Percentiles rank a stretch among this genome's conserved stretches.
Conservation (phyloP, 1,284 basidiomycete species). For the Macrocystidia cucumis region DNA sequence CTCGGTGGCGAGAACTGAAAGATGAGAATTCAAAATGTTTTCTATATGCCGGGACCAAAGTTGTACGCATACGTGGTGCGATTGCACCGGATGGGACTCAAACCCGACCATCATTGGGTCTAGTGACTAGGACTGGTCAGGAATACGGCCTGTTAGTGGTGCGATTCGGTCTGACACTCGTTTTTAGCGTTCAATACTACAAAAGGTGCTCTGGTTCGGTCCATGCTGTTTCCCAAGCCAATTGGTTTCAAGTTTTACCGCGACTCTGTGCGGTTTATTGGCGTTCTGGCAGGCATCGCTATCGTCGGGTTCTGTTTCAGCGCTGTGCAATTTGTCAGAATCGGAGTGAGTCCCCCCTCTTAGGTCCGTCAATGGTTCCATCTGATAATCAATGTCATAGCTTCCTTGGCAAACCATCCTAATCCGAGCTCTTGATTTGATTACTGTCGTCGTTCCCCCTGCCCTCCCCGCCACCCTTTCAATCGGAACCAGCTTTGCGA, state of each 20-base stretch:
- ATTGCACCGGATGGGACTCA: constrained; percentile 39
- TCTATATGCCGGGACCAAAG: constrained; percentile 87
- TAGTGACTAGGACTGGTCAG: constrained; percentile 87
- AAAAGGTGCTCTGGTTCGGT: constrained; percentile 92
- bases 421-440: constrained; percentile 90
- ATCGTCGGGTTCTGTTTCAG: constrained; percentile 84
- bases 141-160: constrained; percentile 4
- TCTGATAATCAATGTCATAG: constrained; percentile 35
- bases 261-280: constrained; percentile 96
- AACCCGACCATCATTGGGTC: constrained; percentile 68
- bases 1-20: constrained; percentile 60
- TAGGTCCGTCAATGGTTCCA: constrained; percentile 1
- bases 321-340: constrained; percentile 86
- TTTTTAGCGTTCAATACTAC: constrained; percentile 88
- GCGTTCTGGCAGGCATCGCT: constrained; percentile 85
- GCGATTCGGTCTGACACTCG: not conserved
- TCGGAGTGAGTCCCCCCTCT: constrained; percentile 57
- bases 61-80: constrained; percentile 83
- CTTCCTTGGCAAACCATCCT: constrained; percentile 88
- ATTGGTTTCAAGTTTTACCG: constrained; percentile 98
- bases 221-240: constrained; percentile 98
- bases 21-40: constrained; percentile 85
- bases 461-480: constrained; percentile 96
- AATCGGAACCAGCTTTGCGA: constrained; percentile 96
- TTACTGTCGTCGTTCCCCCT: constrained; percentile 97